Base-by-base conservation (phyloP, 306 rosid species). In the Corylus avellana region DNA sequence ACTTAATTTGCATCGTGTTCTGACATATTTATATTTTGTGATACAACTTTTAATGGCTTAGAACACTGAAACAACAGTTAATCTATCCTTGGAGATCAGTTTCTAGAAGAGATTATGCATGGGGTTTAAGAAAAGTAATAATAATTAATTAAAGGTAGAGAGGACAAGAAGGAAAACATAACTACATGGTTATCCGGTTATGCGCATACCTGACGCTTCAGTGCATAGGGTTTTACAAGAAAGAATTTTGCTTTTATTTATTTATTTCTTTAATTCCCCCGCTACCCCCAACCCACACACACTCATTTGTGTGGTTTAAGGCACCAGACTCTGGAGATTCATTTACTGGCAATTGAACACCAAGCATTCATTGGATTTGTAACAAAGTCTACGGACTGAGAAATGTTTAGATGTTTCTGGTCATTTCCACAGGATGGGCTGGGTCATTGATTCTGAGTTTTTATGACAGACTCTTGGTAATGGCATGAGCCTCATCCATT, bases 401-500 rank as follows among this genome's bases (percentile, higher is more conserved):
- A 82, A 82, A 70, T 76, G 74, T 63, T 69, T 79, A 85, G 83
- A 79, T 86, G 76, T 84, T 85, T 77, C 86, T 85, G 81, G 84
- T 71, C 73, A 84, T 87, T 82, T 84, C 70, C 61, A 80, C 81
- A 39, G 68, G 81, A 81, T 86, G 57, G 81, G 61, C 47, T 62
- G 79, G 69, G 51, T 90, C 59, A 83, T 82, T 91, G 88, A 84
- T 85, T 78, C 77, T 90, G 70, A 80, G 79, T 83, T 83, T 87
- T 59, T 89, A 68, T 84, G 92, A 82, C 98, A 96, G 99, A 83
- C 93, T 81, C 94, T 96, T 51, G 85, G 90, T 75, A 96, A 83
- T 76, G 87, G 84, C 49, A 87, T 84, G 76, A 88, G 87, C 82
- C 57, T 79, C 25, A 32, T 84, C 77, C 94, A 85, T 50, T 91